Evolutionary conservation across 2,329 filamentous ascomycete genomes (phyloP).

Genomic region (Aureobasidium sp.): DNA sequence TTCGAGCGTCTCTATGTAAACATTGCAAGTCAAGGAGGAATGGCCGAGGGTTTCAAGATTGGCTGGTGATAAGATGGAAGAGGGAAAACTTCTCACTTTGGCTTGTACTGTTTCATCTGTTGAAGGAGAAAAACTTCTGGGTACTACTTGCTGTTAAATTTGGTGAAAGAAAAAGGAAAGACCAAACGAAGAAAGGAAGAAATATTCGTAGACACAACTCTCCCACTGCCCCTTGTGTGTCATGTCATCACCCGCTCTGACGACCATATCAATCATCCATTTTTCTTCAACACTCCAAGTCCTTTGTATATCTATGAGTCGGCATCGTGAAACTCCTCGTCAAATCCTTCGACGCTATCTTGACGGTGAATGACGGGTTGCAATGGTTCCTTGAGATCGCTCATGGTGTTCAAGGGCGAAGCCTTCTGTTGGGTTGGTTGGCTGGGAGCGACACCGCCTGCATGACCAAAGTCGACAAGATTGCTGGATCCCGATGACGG

Average conservation of each 20-base stretch:
- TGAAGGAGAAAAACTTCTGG: slow-evolving; percentile 3
- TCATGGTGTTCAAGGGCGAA: slow-evolving; percentile 2
- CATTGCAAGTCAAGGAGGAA: background rate
- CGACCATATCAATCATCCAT: background rate
- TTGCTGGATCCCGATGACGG: slow-evolving; percentile 3
- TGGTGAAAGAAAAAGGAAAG: background rate
- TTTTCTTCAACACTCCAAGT: background rate
- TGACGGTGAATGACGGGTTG: slow-evolving; percentile 21
- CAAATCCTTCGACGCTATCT: slow-evolving; percentile 35
- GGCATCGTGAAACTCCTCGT: slow-evolving; percentile 41
- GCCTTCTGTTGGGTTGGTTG: slow-evolving; percentile 11
- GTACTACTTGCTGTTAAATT: background rate
- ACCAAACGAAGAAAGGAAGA: background rate
- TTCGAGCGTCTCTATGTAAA: no score
- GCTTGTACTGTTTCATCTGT: background rate
- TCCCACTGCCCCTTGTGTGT: background rate
- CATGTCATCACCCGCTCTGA: background rate
- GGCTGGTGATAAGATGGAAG: background rate
- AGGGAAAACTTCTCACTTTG: background rate
- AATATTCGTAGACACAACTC: background rate
- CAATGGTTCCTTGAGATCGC: slow-evolving; percentile 12
- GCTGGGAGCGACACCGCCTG: slow-evolving; percentile 28
- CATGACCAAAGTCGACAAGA: slow-evolving; percentile 22
- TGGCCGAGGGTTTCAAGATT: no score
- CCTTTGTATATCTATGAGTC: slow-evolving; percentile 17